phyloP scores from a whole-genome alignment of 768 basidiomycete species.

The Cystofilobasidium macerans region DNA sequence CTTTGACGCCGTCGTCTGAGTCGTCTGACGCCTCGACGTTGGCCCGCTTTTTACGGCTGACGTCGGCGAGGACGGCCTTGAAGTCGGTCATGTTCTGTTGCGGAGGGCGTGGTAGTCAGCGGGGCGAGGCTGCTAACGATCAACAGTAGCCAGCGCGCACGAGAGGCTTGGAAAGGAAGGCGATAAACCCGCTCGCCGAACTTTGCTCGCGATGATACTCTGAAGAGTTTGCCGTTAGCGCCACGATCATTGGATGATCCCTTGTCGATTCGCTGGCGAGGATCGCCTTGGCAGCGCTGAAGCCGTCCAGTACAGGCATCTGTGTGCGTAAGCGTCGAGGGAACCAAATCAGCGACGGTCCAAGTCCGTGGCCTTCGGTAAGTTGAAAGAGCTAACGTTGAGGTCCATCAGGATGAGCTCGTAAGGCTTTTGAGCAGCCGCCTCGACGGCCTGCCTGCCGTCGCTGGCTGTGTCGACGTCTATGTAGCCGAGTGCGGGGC shows the following conservation, averaged over 20 bases:
- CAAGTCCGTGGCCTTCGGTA: too few species aligned
- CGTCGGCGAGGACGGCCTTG: not conserved
- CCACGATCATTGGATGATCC: not conserved
- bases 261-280: not conserved
- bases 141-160: not conserved
- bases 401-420: not conserved
- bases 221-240: not conserved
- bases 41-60: too few species aligned
- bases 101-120: not conserved
- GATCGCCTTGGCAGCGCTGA: not conserved
- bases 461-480: not conserved
- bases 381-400: not conserved
- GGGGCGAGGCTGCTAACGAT: not conserved
- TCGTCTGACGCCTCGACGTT: too few species aligned
- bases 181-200: not conserved
- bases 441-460: conserved; percentile 1
- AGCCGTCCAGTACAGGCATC: conserved; percentile 4
- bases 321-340: not conserved
- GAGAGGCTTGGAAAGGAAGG: not conserved
- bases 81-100: not conserved
- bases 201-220: not conserved
- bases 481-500: not conserved
- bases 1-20: not conserved
- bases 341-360: too few species aligned
- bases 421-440: not conserved